Evolutionary conservation across 2,329 filamentous ascomycete genomes (phyloP).

Genomic region (Pseudogymnoascus sp.): DNA sequence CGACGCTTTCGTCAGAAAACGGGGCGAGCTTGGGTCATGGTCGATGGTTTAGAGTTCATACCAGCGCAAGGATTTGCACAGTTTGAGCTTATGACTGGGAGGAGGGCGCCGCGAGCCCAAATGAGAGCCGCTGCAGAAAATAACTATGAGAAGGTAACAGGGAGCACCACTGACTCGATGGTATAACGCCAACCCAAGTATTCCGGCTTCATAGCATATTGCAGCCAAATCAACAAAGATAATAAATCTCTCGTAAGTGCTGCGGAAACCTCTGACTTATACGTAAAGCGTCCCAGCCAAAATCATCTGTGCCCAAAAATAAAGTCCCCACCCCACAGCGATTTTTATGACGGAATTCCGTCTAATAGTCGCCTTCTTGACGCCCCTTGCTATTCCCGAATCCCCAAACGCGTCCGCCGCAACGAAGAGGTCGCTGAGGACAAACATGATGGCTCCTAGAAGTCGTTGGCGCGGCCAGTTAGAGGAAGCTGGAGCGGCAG

Average conservation of each 20-base stretch:
- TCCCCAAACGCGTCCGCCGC: slow-evolving; percentile 25
- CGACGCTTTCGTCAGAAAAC: slow-evolving; percentile 37
- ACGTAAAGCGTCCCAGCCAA: slow-evolving; percentile 26
- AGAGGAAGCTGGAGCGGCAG: slow-evolving; percentile 11
- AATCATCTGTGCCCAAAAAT: slow-evolving; percentile 43
- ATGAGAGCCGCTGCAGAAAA: slow-evolving; percentile 45
- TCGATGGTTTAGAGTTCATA: slow-evolving; percentile 68
- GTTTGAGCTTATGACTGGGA: slow-evolving; percentile 72
- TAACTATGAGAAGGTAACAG: slow-evolving; percentile 5
- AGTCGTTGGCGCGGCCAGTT: slow-evolving; percentile 18
- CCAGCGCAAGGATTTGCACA: slow-evolving; percentile 76
- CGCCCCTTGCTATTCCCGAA: neutral
- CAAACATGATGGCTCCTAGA: slow-evolving; percentile 27
- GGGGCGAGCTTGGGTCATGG: slow-evolving; percentile 61
- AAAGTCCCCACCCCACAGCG: slow-evolving; percentile 50
- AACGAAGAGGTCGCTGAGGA: slow-evolving; percentile 28
- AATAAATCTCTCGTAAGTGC: slow-evolving; percentile 55
- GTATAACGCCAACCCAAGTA: neutral
- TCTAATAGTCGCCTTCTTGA: neutral
- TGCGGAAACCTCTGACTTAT: slow-evolving; percentile 19
- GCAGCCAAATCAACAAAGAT: slow-evolving; percentile 38
- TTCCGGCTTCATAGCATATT: neutral
- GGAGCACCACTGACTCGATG: neutral
- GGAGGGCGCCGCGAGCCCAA: slow-evolving; percentile 59
- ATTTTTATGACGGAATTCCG: slow-evolving; percentile 40